Evolutionary conservation across 176 grass and related monocot genomes (phyloP).

Genomic region (Poa annua): DNA sequence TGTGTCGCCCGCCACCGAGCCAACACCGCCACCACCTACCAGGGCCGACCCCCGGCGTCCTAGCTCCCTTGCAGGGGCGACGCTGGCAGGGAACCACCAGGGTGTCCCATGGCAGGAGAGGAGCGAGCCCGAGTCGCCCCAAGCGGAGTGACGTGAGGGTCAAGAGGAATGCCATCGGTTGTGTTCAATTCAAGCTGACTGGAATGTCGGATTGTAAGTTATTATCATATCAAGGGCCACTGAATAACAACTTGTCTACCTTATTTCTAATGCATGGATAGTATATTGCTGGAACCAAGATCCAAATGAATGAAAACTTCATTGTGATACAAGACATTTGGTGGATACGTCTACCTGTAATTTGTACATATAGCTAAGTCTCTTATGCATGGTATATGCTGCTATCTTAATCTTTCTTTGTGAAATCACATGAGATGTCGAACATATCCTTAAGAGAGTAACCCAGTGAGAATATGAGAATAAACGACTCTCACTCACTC

Average conservation of each 20-base stretch:
- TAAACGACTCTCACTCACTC: not conserved
- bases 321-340: not conserved
- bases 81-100: too few relatives aligned
- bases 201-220: not conserved
- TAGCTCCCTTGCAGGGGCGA: too few relatives aligned
- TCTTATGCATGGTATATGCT: not conserved
- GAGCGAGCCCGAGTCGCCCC: too few relatives aligned
- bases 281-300: not conserved
- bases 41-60: too few relatives aligned
- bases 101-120: too few relatives aligned
- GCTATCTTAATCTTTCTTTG: not conserved
- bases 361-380: not conserved
- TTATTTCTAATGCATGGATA: not conserved
- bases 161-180: too few relatives aligned
- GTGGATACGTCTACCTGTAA: slow-evolving; percentile 1
- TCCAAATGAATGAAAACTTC: not conserved
- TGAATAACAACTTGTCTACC: too few relatives aligned
- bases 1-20: too few relatives aligned
- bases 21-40: too few relatives aligned
- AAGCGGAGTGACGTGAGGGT: too few relatives aligned
- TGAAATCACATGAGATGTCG: not conserved
- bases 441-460: not conserved
- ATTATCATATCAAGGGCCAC: not conserved
- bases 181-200: not conserved
- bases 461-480: too few relatives aligned